These are phyloP conservation scores for Ilex asprella DNA, from an alignment of 257 asterid species.

Conservation along the genomic window DNA sequence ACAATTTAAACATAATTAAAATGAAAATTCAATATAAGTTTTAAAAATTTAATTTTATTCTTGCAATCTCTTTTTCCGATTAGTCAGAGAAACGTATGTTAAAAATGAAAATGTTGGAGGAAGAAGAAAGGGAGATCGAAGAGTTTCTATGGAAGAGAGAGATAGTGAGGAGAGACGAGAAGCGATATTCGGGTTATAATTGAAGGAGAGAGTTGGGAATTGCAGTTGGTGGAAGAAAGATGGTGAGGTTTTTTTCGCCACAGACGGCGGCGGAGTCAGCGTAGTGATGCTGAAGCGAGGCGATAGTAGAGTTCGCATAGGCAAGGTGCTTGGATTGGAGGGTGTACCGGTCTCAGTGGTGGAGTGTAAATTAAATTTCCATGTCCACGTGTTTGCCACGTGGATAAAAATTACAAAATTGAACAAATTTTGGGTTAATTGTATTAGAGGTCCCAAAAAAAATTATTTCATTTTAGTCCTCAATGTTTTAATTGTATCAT, in stretches of 20 bases:
- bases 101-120: conserved; percentile 12
- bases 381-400: too few species aligned
- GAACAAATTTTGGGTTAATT: too few species aligned
- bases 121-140: conserved; percentile 10
- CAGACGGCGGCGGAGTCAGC: conserved; percentile 22
- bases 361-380: too few species aligned
- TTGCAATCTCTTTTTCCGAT: conserved; percentile 24
- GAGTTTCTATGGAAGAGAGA: conserved; percentile 33
- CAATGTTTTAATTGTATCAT: too few species aligned
- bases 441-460: too few species aligned
- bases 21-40: too few species aligned
- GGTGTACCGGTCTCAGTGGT: too few species aligned
- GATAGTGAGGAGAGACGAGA: background rate
- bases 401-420: too few species aligned
- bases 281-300: conserved; percentile 57
- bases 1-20: too few species aligned
- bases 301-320: conserved; percentile 53
- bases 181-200: conserved; percentile 16
- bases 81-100: conserved; percentile 26
- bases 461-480: too few species aligned
- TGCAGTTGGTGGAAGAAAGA: conserved; percentile 6
- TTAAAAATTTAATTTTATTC: too few species aligned
- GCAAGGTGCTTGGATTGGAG: too few species aligned
- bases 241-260: conserved; percentile 16
- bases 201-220: conserved; percentile 10